Percentiles rank a stretch among this genome's conserved stretches.
Conservation (phyloP, 306 rosid genomes). For the Vicia faba region DNA sequence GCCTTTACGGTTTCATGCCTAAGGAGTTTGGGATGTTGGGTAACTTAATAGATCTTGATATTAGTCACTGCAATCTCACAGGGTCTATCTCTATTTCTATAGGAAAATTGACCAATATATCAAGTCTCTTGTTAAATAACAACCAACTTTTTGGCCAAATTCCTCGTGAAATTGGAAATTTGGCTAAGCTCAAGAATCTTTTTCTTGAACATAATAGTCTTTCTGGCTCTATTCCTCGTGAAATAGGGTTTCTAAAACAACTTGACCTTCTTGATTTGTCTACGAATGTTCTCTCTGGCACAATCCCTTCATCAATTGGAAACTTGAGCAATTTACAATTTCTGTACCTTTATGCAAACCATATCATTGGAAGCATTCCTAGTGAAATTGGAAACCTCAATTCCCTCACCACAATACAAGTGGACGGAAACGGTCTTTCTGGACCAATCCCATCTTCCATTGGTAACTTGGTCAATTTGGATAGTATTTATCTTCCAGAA, state of each 20-base stretch:
- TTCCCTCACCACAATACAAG: neutral
- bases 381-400: neutral
- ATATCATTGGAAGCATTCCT: neutral
- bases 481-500: accelerated
- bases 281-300: neutral
- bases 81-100: neutral
- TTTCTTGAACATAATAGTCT: neutral
- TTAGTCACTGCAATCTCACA: neutral
- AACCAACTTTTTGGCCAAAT: neutral
- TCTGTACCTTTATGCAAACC: neutral
- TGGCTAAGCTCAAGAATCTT: neutral
- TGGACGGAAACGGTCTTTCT: neutral
- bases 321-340: neutral
- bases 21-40: too few species aligned
- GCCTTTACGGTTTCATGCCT: too few species aligned
- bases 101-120: neutral
- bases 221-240: neutral
- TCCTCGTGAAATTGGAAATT: neutral
- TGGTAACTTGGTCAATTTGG: neutral
- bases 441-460: neutral
- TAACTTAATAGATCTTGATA: too few species aligned
- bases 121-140: neutral
- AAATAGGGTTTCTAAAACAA: neutral
- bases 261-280: neutral
- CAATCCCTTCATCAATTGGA: constrained; percentile 6